Conservation (phyloP, 345 rosid species). For the Bruguiera sexangula region DNA sequence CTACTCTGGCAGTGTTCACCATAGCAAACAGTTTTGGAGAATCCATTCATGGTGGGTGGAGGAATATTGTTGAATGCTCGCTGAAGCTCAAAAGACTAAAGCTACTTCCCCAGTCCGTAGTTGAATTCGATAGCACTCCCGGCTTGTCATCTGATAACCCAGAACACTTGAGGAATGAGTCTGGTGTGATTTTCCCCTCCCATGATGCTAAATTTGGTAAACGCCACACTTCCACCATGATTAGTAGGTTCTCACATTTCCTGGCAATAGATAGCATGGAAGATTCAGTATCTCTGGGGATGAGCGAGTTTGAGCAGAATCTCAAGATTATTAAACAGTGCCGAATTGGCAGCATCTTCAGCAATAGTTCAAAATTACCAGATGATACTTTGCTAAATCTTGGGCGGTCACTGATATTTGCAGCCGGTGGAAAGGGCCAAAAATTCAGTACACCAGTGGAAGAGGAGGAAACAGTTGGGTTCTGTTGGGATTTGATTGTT, state of each 20-base stretch:
- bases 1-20: conserved; percentile 81
- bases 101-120: conserved; percentile 71
- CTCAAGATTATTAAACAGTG: conserved; percentile 81
- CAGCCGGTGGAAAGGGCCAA: conserved; percentile 94
- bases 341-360: conserved; percentile 67
- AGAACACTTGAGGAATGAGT: conserved; percentile 33
- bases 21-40: conserved; percentile 77
- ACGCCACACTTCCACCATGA: conserved; percentile 36
- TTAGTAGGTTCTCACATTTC: conserved; percentile 66
- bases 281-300: conserved; percentile 68
- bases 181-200: conserved; percentile 29
- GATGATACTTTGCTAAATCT: conserved; percentile 55
- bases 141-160: conserved; percentile 28
- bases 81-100: conserved; percentile 81
- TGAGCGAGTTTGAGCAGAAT: conserved; percentile 87
- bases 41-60: conserved; percentile 85
- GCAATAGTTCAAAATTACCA: conserved; percentile 50
- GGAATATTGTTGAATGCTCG: conserved; percentile 80
- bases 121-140: conserved; percentile 48
- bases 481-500: conserved; percentile 77
- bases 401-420: conserved; percentile 74
- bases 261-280: conserved; percentile 71
- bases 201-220: conserved; percentile 43
- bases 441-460: conserved; percentile 84
- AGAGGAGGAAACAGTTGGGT: conserved; percentile 80